Conservation (phyloP, 2,329 filamentous ascomycete genomes). For the Stachybotrys elegans region DNA sequence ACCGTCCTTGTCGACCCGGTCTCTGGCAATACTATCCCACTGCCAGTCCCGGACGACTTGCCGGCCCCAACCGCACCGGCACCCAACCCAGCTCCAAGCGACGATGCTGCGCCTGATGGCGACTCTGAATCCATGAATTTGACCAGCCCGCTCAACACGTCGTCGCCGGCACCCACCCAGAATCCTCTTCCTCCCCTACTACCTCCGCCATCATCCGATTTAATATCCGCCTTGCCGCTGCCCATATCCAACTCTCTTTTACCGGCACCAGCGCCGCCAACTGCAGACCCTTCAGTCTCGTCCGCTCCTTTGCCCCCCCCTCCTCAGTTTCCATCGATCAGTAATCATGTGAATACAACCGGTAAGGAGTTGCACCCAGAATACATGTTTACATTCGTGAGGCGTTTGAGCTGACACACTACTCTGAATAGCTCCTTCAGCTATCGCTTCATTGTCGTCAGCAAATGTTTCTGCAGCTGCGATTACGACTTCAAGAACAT, state of each 20-base stretch:
- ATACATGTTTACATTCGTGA: too few species aligned
- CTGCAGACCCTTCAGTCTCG: slow-evolving; percentile 17
- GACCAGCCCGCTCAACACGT: slow-evolving; percentile 11
- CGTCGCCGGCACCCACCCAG: slow-evolving; percentile 7
- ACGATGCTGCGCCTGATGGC: slow-evolving; percentile 14
- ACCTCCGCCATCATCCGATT: neutral
- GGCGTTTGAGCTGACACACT: too few species aligned
- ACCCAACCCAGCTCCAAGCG: slow-evolving; percentile 15
- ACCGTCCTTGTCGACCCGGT: slow-evolving; percentile 31
- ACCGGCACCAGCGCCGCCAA: neutral
- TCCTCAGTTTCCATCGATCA: neutral
- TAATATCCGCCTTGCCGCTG: neutral
- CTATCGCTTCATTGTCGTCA: too few species aligned
- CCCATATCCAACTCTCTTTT: neutral
- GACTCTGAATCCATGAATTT: slow-evolving; percentile 10
- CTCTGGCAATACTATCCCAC: slow-evolving; percentile 31
- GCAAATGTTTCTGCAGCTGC: too few species aligned
- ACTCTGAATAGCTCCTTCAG: too few species aligned
- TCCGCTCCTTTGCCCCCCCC: slow-evolving; percentile 21
- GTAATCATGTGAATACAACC: neutral
- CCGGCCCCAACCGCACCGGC: slow-evolving; percentile 16
- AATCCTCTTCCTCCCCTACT: slow-evolving; percentile 5
- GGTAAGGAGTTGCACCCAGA: too few species aligned
- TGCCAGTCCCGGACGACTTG: slow-evolving; percentile 19
- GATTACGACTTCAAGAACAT: too few species aligned